A percentile compares a stretch with the other conserved stretches of the same genome.
phyloP scores from a whole-genome alignment of 2,329 filamentous ascomycete genomes.

The Penicillium glabrum region DNA sequence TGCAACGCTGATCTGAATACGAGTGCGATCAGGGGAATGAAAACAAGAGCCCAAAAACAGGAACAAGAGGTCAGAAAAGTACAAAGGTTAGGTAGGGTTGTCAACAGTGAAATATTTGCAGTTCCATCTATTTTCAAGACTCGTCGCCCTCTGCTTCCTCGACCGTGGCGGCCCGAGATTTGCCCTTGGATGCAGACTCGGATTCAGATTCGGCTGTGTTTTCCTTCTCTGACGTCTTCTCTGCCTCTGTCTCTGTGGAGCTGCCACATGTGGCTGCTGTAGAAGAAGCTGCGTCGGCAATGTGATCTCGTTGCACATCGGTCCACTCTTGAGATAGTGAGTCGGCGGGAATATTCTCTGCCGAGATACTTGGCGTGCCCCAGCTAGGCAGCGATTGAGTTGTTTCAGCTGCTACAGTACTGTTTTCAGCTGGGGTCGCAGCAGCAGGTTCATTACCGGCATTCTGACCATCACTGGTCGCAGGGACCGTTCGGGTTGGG shows the following conservation, averaged over 20 bases:
- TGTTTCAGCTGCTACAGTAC: neutral
- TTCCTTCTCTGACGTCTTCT: constrained; percentile 6
- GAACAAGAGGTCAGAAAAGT: constrained; percentile 7
- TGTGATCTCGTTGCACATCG: constrained; percentile 24
- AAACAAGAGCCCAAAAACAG: neutral
- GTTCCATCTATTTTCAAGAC: constrained; percentile 5
- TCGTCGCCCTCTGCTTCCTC: constrained; percentile 37
- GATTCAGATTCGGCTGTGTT: constrained; percentile 6
- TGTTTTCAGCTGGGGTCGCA: neutral
- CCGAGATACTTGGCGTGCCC: constrained; percentile 11
- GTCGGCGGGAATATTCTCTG: constrained; percentile 15
- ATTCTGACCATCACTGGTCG: neutral
- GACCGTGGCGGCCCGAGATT: constrained; percentile 34
- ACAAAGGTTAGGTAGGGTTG: neutral
- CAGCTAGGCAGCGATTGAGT: constrained; percentile 18
- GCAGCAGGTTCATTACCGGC: neutral
- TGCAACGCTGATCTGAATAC: constrained; percentile 22
- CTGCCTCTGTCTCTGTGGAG: neutral
- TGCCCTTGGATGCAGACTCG: constrained; percentile 29
- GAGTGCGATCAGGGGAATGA: constrained; percentile 5
- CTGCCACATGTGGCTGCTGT: constrained; percentile 17
- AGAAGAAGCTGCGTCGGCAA: constrained; percentile 12
- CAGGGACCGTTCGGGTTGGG: neutral
- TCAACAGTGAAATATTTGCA: neutral
- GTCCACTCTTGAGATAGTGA: constrained; percentile 34